Conservation (phyloP, 805 yeast genomes). For the Wickerhamomyces sydowiorum region DNA sequence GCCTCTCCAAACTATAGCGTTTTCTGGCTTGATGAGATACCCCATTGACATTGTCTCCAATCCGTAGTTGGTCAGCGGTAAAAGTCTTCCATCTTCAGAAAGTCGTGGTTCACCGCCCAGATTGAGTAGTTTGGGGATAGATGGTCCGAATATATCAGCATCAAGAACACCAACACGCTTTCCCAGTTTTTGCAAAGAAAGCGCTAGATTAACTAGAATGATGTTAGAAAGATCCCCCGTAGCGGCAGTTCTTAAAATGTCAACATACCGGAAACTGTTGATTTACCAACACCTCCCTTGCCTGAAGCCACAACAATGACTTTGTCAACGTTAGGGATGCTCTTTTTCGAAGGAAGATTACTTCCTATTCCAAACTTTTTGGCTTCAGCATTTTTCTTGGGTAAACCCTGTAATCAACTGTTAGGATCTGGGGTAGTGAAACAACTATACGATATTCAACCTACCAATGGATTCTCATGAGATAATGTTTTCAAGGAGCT, state of each 20-base stretch:
- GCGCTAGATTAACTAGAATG: slow-evolving; percentile 50
- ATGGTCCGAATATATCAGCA: slow-evolving; percentile 83
- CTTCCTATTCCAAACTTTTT: slow-evolving; percentile 36
- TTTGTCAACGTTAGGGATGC: slow-evolving; percentile 54
- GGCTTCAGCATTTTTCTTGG: slow-evolving; percentile 18
- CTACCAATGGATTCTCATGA: slow-evolving; percentile 51
- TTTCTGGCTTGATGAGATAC: slow-evolving; percentile 57
- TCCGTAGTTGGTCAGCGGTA: slow-evolving; percentile 71
- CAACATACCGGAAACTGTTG: slow-evolving; percentile 43
- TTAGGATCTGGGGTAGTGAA: neutral
- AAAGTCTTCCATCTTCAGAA: slow-evolving; percentile 42
- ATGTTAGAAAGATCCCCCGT: neutral
- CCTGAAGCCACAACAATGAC: slow-evolving; percentile 68
- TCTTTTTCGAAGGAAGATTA: slow-evolving; percentile 50
- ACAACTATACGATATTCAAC: slow-evolving; percentile 20
- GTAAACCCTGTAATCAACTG: slow-evolving; percentile 14
- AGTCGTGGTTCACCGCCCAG: slow-evolving; percentile 66
- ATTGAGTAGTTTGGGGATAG: slow-evolving; percentile 68
- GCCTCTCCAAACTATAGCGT: slow-evolving; percentile 82
- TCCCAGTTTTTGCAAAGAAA: slow-evolving; percentile 49
- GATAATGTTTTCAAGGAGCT: neutral
- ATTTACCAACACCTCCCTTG: slow-evolving; percentile 86
- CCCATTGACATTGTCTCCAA: slow-evolving; percentile 89
- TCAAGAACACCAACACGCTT: slow-evolving; percentile 65
- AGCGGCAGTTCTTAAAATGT: neutral